Evolutionary conservation across 1,139 yeast genomes (phyloP), one percentile per base, ranked within the genome.

Genomic region (Blastobotrys illinoisensis): DNA sequence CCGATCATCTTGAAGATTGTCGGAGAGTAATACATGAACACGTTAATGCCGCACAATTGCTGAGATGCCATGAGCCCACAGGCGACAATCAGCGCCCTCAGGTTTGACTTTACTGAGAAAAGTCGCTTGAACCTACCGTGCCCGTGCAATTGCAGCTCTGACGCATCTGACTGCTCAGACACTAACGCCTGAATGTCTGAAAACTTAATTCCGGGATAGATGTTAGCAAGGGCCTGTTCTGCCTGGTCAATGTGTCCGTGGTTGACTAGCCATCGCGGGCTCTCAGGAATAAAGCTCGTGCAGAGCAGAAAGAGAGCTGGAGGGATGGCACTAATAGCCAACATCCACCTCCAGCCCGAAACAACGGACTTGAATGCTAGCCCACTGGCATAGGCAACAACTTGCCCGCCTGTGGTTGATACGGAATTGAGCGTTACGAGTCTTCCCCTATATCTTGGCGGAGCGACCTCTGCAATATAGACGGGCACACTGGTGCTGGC

Each of bases 31-130:
- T 85, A 85, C 88, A 85, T 84, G 65, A 85, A 81, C 4, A 89
- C 83, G 69, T 85, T 85, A 70, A 85, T 83, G 9, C 91, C 89
- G n/a, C 86, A 80, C 47, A 82, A 77, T 66, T 85, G 91, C 67
- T 85, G 91, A 63, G 83, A 80, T 51, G 86, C 83, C 79, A 85
- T 87, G 52, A 85, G 74, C 1, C 84, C 83, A 72, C 88, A 84
- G 1, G 88, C 90, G 50, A 85, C 78, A 14, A 78, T 66, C 49
- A 85, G 74, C 1, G 90, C 90, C 55, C 88, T 75, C 54, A 79
- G 73, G 55, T 84, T 81, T 9, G 80, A 75, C 14, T 78, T 75
- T 3, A 53, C 54, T 1, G 47, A 14, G 46, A 54, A 56, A 23
- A 59, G 46, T 20, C 44, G 20, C 13, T n/a, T 6, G 14, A 32